A percentile compares a stretch with the other conserved stretches of the same genome.
phyloP scores from a whole-genome alignment of 2,329 filamentous ascomycete genomes.

The Grosmannia penicillata region DNA sequence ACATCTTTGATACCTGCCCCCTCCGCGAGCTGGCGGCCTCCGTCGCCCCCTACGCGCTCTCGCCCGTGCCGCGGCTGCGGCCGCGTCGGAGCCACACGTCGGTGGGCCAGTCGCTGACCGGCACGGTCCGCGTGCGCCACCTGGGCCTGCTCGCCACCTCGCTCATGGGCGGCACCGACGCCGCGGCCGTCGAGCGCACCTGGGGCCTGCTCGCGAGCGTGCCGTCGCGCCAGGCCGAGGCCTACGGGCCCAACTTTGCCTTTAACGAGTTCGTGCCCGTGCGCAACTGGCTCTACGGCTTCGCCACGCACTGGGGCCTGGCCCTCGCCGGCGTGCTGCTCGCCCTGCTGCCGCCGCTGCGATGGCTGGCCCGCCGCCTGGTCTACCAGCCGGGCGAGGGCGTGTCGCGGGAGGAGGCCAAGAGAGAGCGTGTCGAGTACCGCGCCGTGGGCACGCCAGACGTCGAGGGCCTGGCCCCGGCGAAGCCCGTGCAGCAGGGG shows the following conservation, averaged over 20 bases:
- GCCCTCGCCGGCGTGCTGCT: conserved; percentile 28
- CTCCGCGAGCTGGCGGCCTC: conserved; percentile 30
- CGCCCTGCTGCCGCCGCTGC: conserved; percentile 25
- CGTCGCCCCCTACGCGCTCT: conserved; percentile 37
- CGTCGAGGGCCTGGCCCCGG: conserved; percentile 13
- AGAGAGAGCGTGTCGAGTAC: conserved; percentile 47
- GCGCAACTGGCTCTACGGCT: conserved; percentile 32
- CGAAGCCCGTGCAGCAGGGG: conserved; percentile 28
- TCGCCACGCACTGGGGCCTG: conserved; percentile 34
- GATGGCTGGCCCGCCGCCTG: conserved; percentile 26
- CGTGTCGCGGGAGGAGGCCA: conserved; percentile 33
- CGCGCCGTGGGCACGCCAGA: conserved; percentile 51
- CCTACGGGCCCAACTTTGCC: conserved; percentile 47
- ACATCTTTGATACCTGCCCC: conserved; percentile 36
- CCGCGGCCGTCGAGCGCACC: conserved; percentile 40
- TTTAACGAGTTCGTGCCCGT: conserved; percentile 39
- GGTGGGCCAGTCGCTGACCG: conserved; percentile 31
- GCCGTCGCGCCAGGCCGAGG: conserved; percentile 26
- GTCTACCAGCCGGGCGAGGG: conserved; percentile 42
- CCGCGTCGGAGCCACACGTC: conserved; percentile 17
- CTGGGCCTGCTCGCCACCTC: conserved; percentile 43
- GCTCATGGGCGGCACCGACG: conserved; percentile 32
- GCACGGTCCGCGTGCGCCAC: conserved; percentile 30
- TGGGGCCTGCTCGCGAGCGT: conserved; percentile 44
- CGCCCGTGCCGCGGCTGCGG: conserved; percentile 34